Evolutionary conservation across 257 asterid species (phyloP), one percentile per base, ranked within the genome.

Genomic region (Nicotiana paniculata): DNA sequence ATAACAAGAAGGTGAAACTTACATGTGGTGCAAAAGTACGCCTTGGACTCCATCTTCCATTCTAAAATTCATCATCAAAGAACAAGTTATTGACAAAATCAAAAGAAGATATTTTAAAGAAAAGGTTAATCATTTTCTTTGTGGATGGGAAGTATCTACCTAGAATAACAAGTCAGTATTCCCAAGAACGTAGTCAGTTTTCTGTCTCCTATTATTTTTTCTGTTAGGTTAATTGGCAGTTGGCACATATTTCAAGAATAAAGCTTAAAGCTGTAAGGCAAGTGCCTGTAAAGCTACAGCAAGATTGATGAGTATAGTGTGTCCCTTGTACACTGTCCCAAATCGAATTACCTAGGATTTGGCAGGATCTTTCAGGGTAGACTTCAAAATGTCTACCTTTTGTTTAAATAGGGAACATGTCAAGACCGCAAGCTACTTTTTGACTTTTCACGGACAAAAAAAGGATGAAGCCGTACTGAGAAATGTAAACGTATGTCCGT

Each of bases 11-110:
- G 33, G 9, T 21, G 75, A 82, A 83, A 81, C 97, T 88, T 87
- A 96, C 99, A 91, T 90, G 83, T 96, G 99, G 92, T 96, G 99
- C 91, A 96, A 86, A 61, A 91, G 91, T 81, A 96, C 95, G 65
- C 99, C 98, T 58, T 87, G 86, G 62, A 90, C 81, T 32, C 92
- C 90, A 85, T 93, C 95, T 84, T 93, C 91, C 75, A 81, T 85
- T 86, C 98, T 96, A 79, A 88, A 84, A 81, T 82, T 66, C 43
- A 48, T 53, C 83, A 39, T 35, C 33, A 21, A 83, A 77, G 85
- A 63, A 48, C 43, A 51, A 75, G 63, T 75, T 26, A 28, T 75
- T 53, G 62, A 72, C 58, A 78, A 80, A 61, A 66, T 32, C 16
- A 21, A 70, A 81, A 24, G 68, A 68, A 24, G 6, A 61, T 33